Percentiles rank a stretch among this genome's conserved stretches.
Conservation (phyloP, 2,329 filamentous ascomycete species). For the Aureobasidium vineae region DNA sequence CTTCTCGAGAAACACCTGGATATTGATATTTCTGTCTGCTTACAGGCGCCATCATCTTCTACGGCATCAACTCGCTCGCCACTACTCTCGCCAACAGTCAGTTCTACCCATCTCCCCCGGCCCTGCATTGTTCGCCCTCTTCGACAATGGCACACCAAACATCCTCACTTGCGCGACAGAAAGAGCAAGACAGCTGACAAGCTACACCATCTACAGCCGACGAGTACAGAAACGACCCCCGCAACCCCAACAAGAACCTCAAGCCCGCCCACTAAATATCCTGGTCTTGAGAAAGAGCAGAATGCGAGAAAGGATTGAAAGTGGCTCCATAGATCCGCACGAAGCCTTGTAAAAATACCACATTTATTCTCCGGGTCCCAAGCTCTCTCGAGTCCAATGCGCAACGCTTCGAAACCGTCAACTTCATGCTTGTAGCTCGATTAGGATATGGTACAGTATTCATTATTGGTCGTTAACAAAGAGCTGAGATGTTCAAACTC, state of each 20-base stretch:
- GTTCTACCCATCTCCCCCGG: constrained; percentile 42
- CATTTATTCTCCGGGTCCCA: neutral
- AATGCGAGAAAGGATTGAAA: neutral
- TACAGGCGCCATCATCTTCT: constrained; percentile 77
- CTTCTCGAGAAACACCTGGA: neutral
- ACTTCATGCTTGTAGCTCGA: neutral
- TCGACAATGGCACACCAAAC: neutral
- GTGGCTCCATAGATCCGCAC: constrained; percentile 3
- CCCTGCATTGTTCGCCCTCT: neutral
- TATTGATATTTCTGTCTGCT: neutral
- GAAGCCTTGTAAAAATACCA: constrained; percentile 19
- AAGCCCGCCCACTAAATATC: constrained; percentile 16
- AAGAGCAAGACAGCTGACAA: constrained; percentile 4
- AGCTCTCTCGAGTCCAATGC: neutral
- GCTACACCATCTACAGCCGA: constrained; percentile 58
- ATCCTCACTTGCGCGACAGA: no score
- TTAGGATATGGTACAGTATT: neutral
- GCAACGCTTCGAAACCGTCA: neutral
- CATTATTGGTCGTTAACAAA: constrained; percentile 13
- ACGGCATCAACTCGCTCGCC: constrained; percentile 84
- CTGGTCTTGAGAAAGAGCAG: neutral
- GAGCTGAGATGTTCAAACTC: constrained; percentile 7
- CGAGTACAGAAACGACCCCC: constrained; percentile 96
- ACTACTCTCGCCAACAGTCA: constrained; percentile 75
- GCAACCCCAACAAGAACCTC: constrained; percentile 60